A percentile compares a stretch with the other conserved stretches of the same genome.
phyloP scores from a whole-genome alignment of 169 alveolate species.

The Plasmodium coatneyi region DNA sequence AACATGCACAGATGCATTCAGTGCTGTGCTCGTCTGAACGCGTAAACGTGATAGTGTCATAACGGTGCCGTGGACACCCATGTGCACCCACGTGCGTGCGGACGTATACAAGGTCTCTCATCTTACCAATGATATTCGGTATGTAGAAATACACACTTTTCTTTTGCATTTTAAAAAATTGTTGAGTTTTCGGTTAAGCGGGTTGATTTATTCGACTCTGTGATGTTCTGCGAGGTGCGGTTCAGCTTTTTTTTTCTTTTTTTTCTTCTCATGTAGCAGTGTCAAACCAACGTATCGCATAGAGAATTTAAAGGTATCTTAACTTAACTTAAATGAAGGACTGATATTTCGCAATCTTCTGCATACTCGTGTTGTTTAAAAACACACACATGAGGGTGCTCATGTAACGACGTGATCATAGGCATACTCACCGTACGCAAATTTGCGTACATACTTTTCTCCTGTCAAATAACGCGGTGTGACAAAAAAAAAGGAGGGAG shows the following conservation, averaged over 20 bases:
- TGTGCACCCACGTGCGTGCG: not conserved
- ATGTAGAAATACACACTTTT: slow-evolving; percentile 45
- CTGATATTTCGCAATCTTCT: not conserved
- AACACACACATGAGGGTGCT: not conserved
- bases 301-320: not conserved
- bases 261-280: not conserved
- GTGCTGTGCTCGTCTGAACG: not conserved
- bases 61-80: not conserved
- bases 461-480: not conserved
- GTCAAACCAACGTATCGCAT: not conserved
- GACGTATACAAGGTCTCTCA: not conserved
- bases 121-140: slow-evolving; percentile 73
- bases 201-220: not conserved
- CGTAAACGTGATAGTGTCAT: not conserved
- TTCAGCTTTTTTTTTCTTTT: not conserved
- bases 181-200: not conserved
- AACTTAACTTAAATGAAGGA: not conserved
- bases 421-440: not conserved
- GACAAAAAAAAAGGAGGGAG: not conserved
- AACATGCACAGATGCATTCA: not conserved
- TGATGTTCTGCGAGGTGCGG: not conserved
- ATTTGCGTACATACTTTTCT: not conserved
- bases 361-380: not conserved
- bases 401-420: not conserved
- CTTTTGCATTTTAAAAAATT: slow-evolving; percentile 11